Evolutionary conservation across 2,329 filamentous ascomycete genomes (phyloP), one percentile per base, ranked within the genome.

Genomic region (Colletotrichum trifolii): DNA sequence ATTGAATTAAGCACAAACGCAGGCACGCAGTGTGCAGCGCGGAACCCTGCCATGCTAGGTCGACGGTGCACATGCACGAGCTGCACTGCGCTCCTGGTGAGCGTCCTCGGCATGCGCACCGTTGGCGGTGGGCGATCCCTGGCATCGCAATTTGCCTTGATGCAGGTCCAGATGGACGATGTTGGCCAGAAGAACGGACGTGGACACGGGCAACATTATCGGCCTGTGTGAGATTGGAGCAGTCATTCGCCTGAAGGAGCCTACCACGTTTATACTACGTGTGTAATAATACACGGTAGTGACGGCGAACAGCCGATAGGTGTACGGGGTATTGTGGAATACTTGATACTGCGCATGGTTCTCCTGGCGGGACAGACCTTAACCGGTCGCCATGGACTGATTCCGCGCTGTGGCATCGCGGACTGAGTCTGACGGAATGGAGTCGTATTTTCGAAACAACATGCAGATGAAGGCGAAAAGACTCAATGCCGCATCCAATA

Each of bases 401-500:
- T 25, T 25, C 25, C 25, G 25, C 25, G 25, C 25, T 25, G 25
- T 25, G 25, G 25, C 25, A 25, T 25, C 25, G 25, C 25, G 25
- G 25, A 25, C 25, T 4, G 25, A 25, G 3, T 25, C 25, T 25
- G 25, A 25, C 25, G 25, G 25, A 25, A 25, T 25, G 25, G 39
- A 39, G 50, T n/a, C 7, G 35, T 61, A 34, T 55, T 13, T 64
- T 50, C 54, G 56, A 64, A 55, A 46, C 57, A 50, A 55, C 45
- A 45, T 34, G 15, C 25, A 54, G 43, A 43, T 39, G 50, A 50
- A 25, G 25, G 25, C 17, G 9, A 38, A 36, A 11, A 60, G 38
- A 50, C 54, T 39, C 25, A 40, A 63, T 42, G 63, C 48, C 58
- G 48, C 42, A 53, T 43, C 43, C n/a, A 58, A 17, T 17, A 47